Evolutionary conservation across 371 early-diverging fungal genomes (phyloP).

Genomic region (Amoeboaphelidium protococcarum): DNA sequence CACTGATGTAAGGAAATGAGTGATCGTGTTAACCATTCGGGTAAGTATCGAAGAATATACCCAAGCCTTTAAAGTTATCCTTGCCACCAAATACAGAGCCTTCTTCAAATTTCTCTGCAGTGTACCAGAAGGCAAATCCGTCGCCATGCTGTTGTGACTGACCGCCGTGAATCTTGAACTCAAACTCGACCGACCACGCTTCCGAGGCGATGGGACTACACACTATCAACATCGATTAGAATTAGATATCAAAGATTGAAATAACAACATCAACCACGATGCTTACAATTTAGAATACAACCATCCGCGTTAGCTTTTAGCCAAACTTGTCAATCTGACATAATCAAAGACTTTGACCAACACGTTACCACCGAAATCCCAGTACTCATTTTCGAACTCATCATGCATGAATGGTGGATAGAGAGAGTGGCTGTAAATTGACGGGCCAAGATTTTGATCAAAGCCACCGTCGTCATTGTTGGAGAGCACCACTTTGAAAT

Average conservation of each 20-base stretch:
- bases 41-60: slow-evolving; percentile 87
- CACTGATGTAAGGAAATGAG: slow-evolving; percentile 63
- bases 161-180: slow-evolving; percentile 55
- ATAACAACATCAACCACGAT: too few species aligned
- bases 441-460: too few species aligned
- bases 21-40: slow-evolving; percentile 48
- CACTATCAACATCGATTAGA: too few species aligned
- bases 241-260: too few species aligned
- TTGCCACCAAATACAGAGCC: slow-evolving; percentile 74
- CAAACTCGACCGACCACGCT: slow-evolving; percentile 67
- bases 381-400: not conserved
- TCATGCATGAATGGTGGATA: not conserved
- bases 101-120: slow-evolving; percentile 22
- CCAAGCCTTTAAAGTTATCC: slow-evolving; percentile 70
- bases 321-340: slow-evolving; percentile 55
- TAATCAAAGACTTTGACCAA: slow-evolving; percentile 15
- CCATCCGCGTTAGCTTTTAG: slow-evolving; percentile 48
- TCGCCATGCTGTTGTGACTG: slow-evolving; percentile 45
- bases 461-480: not conserved
- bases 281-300: slow-evolving; percentile 36
- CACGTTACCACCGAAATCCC: slow-evolving; percentile 5
- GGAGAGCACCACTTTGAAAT: not conserved
- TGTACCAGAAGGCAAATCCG: slow-evolving; percentile 79
- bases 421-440: not conserved
- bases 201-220: slow-evolving; percentile 23